Conservation (phyloP, 805 yeast species). For the Kazachstania taianensis region DNA sequence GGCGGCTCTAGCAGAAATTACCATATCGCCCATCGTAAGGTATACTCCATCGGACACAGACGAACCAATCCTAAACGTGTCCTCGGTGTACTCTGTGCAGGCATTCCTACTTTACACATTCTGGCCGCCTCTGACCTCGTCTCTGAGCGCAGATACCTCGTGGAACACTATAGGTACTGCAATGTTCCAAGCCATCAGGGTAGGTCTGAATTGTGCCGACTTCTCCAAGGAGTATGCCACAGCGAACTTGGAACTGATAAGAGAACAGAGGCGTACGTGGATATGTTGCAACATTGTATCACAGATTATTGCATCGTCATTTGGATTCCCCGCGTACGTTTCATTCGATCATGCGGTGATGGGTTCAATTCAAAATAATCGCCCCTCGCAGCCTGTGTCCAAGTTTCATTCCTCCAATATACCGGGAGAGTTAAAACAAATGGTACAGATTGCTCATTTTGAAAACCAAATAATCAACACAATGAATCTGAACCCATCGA, state of each 20-base stretch:
- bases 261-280: slow-evolving; percentile 87
- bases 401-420: slow-evolving; percentile 22
- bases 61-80: slow-evolving; percentile 76
- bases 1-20: slow-evolving; percentile 71
- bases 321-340: slow-evolving; percentile 91
- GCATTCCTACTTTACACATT: slow-evolving; percentile 79
- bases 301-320: slow-evolving; percentile 81
- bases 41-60: slow-evolving; percentile 70
- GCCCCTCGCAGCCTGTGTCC: slow-evolving; percentile 10
- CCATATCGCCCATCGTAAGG: slow-evolving; percentile 82
- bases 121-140: slow-evolving; percentile 96
- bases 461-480: slow-evolving; percentile 80
- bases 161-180: slow-evolving; percentile 96
- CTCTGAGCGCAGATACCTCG: slow-evolving; percentile 88
- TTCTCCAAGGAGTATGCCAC: slow-evolving; percentile 43
- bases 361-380: slow-evolving; percentile 33
- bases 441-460: slow-evolving; percentile 75
- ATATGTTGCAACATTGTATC: slow-evolving; percentile 84
- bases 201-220: slow-evolving; percentile 83
- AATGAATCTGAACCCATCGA: slow-evolving; percentile 58
- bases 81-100: slow-evolving; percentile 89
- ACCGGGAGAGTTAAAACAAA: slow-evolving; percentile 54
- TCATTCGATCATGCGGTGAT: slow-evolving; percentile 67
- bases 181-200: slow-evolving; percentile 80
- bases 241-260: slow-evolving; percentile 34